These are phyloP conservation scores for thale cress (Arabidopsis thaliana) DNA, from an alignment of 345 rosid species.

Conservation along the genomic window DNA sequence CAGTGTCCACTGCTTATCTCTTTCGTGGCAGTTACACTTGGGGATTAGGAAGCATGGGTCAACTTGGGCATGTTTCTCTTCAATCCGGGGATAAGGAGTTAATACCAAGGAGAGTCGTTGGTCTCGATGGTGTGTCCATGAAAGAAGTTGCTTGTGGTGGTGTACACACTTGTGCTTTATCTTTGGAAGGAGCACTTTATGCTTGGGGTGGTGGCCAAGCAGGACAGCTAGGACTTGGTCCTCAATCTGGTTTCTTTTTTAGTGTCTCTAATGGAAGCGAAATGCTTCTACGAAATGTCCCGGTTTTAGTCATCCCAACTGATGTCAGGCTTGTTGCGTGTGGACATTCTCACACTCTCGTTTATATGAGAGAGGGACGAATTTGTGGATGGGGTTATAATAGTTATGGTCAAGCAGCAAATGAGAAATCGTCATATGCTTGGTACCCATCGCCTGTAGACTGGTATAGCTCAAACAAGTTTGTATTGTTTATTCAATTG, in stretches of 20 bases:
- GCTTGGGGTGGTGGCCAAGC: slow-evolving; percentile 98
- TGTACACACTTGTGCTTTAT: slow-evolving; percentile 87
- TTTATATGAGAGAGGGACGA: slow-evolving; percentile 72
- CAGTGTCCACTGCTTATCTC: slow-evolving; percentile 41
- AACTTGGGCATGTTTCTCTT: slow-evolving; percentile 94
- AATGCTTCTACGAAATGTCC: slow-evolving; percentile 69
- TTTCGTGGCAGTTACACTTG: slow-evolving; percentile 78
- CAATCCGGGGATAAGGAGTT: slow-evolving; percentile 89
- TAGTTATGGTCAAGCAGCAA: slow-evolving; percentile 95
- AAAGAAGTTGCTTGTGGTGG: slow-evolving; percentile 91
- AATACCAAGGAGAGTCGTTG: slow-evolving; percentile 86
- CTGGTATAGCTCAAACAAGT: slow-evolving; percentile 60
- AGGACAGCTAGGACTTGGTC: slow-evolving; percentile 95
- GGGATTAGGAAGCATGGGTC: slow-evolving; percentile 95
- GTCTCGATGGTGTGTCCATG: slow-evolving; percentile 72
- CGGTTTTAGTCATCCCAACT: slow-evolving; percentile 69
- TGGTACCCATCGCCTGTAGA: slow-evolving; percentile 98
- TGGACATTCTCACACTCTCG: slow-evolving; percentile 92
- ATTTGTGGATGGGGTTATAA: slow-evolving; percentile 99
- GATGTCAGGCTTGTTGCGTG: slow-evolving; percentile 86
- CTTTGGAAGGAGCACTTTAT: slow-evolving; percentile 80
- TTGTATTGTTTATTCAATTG: slow-evolving; percentile 17
- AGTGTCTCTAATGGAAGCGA: slow-evolving; percentile 63
- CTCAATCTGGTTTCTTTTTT: slow-evolving; percentile 71
- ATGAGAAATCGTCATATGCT: slow-evolving; percentile 83